Base-by-base conservation (phyloP, 805 yeast species). In the Pichia thaimueangensis region DNA sequence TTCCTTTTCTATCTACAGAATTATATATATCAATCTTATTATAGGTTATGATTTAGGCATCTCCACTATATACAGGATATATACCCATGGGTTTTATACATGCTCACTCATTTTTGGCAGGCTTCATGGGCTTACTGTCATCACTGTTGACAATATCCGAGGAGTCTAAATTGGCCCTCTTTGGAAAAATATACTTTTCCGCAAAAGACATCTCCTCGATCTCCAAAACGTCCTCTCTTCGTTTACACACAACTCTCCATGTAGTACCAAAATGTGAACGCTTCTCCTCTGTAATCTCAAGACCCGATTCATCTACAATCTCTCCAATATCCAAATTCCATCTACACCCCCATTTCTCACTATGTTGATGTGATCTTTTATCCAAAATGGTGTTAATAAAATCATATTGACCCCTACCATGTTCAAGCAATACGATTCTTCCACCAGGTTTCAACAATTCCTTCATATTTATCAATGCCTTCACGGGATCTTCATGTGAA, bases 311-410 rank as follows among this genome's bases (percentile, higher is more conserved):
- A 57, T 84, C 89, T 22, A 93, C 72, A 31, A 93, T 70, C 53
- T 83, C 94, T 20, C 89, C 95, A 51, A 93, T 86, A 58, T 93
- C 97, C 49, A 93, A 67, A 58, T 93, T 93, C 97, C 97, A 93
- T 57, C 97, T 71, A 63, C 98, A 93, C 1, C 96, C 98, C 97
- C 97, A 93, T 3, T 82, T 78, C 45, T 82, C 76, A 65, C 89
- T 76, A 63, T 96, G 81, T 52, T 78, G 76, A 47, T 78, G 88
- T 4, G 96, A 89, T 48, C 93, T 71, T 47, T 77, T 76, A 60
- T 93, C 97, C 60, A 93, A 68, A 43, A 83, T 78, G 23, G 77
- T 73, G 63, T 93, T 93, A 51, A 93, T 74, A 40, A 81, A 76
- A 41, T 78, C 82, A 67, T 80, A 87, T 0, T 78, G 70, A 42